Conservation (phyloP, 2,329 filamentous ascomycete species). For the Colletotrichum melonis region DNA sequence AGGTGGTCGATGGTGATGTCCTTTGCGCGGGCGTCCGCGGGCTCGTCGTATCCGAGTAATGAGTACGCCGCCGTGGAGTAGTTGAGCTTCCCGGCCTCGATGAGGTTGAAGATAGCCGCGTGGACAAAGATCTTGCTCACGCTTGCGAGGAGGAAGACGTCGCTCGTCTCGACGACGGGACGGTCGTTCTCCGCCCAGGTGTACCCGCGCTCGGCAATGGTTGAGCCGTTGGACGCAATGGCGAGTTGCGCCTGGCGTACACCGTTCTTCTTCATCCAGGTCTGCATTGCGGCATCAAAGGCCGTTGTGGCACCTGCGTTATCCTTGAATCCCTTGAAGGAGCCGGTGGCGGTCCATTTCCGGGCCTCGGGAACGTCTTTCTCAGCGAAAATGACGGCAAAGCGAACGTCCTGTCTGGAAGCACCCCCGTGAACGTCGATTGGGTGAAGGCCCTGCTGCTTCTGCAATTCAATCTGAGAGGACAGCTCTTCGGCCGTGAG, state of each 20-base stretch:
- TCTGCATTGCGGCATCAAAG: constrained; percentile 18
- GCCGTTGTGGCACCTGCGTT: not conserved
- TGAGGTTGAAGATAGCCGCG: constrained; percentile 30
- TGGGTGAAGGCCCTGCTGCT: constrained; percentile 22
- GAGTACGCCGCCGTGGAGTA: constrained; percentile 14
- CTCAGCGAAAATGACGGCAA: constrained; percentile 36
- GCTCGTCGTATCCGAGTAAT: constrained; percentile 19
- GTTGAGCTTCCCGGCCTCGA: constrained; percentile 28
- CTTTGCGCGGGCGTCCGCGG: constrained; percentile 15
- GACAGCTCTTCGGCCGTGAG: constrained; percentile 20
- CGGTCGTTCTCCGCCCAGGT: constrained; percentile 35
- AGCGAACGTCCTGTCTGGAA: constrained; percentile 14
- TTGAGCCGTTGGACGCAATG: constrained; percentile 7
- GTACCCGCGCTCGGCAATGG: constrained; percentile 33
- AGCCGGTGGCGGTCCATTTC: constrained; percentile 28
- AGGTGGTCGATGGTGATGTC: constrained; percentile 35
- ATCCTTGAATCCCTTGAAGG: constrained; percentile 23
- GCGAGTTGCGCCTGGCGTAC: constrained; percentile 37
- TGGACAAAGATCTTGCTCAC: constrained; percentile 37
- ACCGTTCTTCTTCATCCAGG: constrained; percentile 34
- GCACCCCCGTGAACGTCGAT: constrained; percentile 34
- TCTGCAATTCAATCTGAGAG: constrained; percentile 16
- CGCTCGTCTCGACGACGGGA: constrained; percentile 20
- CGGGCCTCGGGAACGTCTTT: not conserved
- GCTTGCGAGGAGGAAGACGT: constrained; percentile 35